Conservation (phyloP, 441 rosid genomes). For the Pelargonium citronellum region DNA sequence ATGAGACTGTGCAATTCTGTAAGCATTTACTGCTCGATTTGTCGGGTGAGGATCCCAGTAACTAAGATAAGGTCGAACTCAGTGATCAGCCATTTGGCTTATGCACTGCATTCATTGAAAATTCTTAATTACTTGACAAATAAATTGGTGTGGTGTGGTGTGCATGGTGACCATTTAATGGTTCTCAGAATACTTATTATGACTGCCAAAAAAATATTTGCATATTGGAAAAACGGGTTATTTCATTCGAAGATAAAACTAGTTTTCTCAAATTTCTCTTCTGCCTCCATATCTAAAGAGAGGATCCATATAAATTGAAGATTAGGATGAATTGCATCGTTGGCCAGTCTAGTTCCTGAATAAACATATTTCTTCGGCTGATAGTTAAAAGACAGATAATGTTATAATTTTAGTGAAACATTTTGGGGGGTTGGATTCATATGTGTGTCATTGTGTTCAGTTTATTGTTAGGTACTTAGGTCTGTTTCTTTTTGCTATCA, state of each 20-base stretch:
- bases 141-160: not conserved
- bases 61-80: conserved; percentile 4
- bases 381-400: conserved; percentile 28
- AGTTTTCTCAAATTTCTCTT: not conserved
- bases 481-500: not conserved
- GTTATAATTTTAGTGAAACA: conserved; percentile 21
- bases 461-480: too few relatives aligned
- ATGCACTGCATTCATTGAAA: not conserved
- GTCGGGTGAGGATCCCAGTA: not conserved
- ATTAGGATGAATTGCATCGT: conserved; percentile 18
- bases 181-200: not conserved
- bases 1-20: not conserved
- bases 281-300: not conserved
- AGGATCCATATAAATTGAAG: conserved; percentile 5
- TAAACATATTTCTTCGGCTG: not conserved
- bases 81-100: not conserved
- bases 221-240: too few relatives aligned
- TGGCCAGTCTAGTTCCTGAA: conserved; percentile 16
- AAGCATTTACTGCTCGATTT: not conserved
- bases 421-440: conserved; percentile 16
- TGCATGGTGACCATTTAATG: too few relatives aligned
- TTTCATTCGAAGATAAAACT: not conserved
- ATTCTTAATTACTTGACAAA: not conserved
- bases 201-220: not conserved
- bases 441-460: too few relatives aligned